Percentiles rank a stretch among this genome's conserved stretches.
phyloP scores from a whole-genome alignment of 2,329 filamentous ascomycete genomes.

The Microdochium nivale region DNA sequence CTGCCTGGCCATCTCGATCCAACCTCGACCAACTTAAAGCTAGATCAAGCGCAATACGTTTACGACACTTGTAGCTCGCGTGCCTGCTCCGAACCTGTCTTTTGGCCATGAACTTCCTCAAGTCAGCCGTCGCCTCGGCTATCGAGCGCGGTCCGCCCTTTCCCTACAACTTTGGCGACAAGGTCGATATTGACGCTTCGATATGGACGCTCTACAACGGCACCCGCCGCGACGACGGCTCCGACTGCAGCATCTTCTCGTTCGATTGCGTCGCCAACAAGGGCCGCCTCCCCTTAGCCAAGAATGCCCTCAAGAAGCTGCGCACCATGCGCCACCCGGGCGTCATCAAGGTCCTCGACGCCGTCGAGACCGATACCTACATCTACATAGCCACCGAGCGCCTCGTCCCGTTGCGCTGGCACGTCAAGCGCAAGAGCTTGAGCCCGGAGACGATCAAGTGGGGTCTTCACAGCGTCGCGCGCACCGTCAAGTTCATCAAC shows the following conservation, averaged over 20 bases:
- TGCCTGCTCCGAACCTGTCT: background rate
- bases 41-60: too few species aligned
- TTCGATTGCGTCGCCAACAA: slow-evolving; percentile 83
- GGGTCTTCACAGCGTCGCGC: slow-evolving; percentile 81
- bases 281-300: slow-evolving; percentile 74
- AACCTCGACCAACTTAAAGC: too few species aligned
- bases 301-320: slow-evolving; percentile 89
- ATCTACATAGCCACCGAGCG: slow-evolving; percentile 96
- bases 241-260: slow-evolving; percentile 91
- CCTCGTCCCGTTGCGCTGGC: slow-evolving; percentile 79
- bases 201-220: slow-evolving; percentile 97
- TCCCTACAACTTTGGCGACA: slow-evolving; percentile 86
- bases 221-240: slow-evolving; percentile 86
- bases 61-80: too few species aligned
- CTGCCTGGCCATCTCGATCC: too few species aligned
- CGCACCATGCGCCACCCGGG: slow-evolving; percentile 90
- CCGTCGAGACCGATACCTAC: slow-evolving; percentile 90
- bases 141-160: slow-evolving; percentile 93
- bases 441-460: slow-evolving; percentile 93
- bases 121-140: slow-evolving; percentile 92
- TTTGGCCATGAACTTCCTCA: slow-evolving; percentile 84
- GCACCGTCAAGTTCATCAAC: slow-evolving; percentile 94
- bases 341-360: slow-evolving; percentile 88
- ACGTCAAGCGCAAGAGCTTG: slow-evolving; percentile 78
- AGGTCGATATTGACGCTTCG: slow-evolving; percentile 83